A percentile compares a stretch with the other conserved stretches of the same genome.
phyloP scores from a whole-genome alignment of 129 eudicot genomes.

The Centella asiatica region DNA sequence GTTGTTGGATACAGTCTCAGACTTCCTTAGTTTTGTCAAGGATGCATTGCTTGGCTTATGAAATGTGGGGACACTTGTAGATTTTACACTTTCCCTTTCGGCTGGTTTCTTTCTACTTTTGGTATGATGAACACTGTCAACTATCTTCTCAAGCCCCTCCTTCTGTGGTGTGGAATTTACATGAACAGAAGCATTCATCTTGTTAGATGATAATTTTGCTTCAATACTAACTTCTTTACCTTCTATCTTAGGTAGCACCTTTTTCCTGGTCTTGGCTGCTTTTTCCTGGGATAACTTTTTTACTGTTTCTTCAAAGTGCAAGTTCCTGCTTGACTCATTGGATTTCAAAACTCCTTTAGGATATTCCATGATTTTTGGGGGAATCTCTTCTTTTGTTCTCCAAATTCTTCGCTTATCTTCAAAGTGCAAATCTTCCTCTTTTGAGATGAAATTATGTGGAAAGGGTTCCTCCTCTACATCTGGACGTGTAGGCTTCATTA shows the following conservation, averaged over 20 bases:
- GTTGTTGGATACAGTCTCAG: constrained; percentile 14
- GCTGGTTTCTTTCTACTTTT: constrained; percentile 25
- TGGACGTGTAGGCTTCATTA: constrained; percentile 46
- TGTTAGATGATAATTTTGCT: constrained; percentile 24
- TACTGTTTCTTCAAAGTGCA: constrained; percentile 13
- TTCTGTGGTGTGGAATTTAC: constrained; percentile 27
- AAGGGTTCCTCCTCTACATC: constrained; percentile 1
- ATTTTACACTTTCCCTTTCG: constrained; percentile 36
- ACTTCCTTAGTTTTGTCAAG: constrained; percentile 4
- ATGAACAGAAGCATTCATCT: constrained; percentile 31
- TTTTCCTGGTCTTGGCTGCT: constrained; percentile 11
- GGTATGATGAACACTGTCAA: constrained; percentile 35
- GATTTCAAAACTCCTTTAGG: constrained; percentile 10
- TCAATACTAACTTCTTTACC: constrained; percentile 23
- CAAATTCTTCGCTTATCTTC: constrained; percentile 9
- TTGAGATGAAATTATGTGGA: background rate
- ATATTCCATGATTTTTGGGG: constrained; percentile 13
- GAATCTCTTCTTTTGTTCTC: constrained; percentile 17
- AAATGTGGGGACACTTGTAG: constrained; percentile 19
- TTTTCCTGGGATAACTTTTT: constrained; percentile 36
- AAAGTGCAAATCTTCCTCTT: constrained; percentile 3
- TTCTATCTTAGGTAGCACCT: constrained; percentile 11
- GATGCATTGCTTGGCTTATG: constrained; percentile 21
- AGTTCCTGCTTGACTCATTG: constrained; percentile 10
- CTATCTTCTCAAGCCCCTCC: constrained; percentile 40